Evolutionary conservation across 495 filamentous ascomycete species (phyloP), one percentile per base, ranked within the genome.

Genomic region (Aspergillus biplanus): DNA sequence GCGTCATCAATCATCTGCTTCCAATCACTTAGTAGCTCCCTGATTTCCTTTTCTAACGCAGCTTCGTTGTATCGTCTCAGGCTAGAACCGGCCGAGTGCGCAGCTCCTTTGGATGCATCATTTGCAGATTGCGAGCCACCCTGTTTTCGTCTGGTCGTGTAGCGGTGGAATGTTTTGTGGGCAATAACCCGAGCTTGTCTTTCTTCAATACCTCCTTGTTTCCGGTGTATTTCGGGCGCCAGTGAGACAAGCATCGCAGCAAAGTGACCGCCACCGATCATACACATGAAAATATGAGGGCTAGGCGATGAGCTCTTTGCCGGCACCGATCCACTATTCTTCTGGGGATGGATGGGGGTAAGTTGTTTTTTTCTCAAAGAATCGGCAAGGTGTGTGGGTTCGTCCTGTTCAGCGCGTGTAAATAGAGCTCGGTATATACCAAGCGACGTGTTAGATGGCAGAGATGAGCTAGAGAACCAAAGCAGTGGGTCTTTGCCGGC

Each of bases 251-350:
- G 80, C 93, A 98, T 97, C 21, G 90, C 96, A 0, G 95, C 95
- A 72, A 99, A 98, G 68, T 99, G 95, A 2, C 95, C 95, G 65
- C 95, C 95, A 7, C 95, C 95, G 58, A 98, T 96, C 95, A 99
- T 99, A 73, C 93, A 98, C 59, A 98, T 85, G 69, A 99, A 97
- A 32, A 96, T 85, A 67, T 97, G 93, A 6, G 91, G 91, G 46
- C 85, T 84, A 2, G 89, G 85, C 33, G 86, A 81, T 9, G 78
- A 67, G 0, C 83, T 80, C 1, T 80, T 73, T 42, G 81, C 82
- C 21, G 82, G 85, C 8, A 83, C 82, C 39, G 74, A 70, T 21
- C 70, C 70, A 49, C 77, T 73, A 18, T 76, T 75, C 53, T 70
- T 71, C 33, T 72, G 82, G 7, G 84, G 75, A 50, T 85, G 85